phyloP scores from a whole-genome alignment of 768 basidiomycete genomes.

The Favolaschia claudopus region DNA sequence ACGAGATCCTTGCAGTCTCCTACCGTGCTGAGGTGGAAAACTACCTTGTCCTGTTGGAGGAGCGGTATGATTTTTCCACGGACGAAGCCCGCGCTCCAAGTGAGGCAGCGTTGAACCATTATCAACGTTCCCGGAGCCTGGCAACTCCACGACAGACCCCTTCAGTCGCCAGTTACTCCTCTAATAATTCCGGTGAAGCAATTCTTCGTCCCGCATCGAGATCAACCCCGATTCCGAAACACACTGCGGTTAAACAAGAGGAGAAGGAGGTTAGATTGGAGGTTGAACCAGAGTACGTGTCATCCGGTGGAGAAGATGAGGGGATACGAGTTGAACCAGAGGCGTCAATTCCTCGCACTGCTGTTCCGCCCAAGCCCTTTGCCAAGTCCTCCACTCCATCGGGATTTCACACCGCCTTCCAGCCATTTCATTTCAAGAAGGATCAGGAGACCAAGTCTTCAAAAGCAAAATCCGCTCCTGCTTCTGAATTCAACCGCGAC shows the following conservation, averaged over 20 bases:
- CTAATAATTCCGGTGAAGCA: not conserved
- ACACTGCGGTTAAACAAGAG: too few relatives aligned
- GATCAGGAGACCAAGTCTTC: too few relatives aligned
- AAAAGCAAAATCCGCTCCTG: not conserved
- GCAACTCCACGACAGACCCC: not conserved
- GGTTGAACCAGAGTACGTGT: too few relatives aligned
- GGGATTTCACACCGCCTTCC: too few relatives aligned
- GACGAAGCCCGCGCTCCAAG: not conserved
- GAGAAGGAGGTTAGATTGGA: too few relatives aligned
- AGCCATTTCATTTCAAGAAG: not conserved
- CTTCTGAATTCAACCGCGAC: not conserved
- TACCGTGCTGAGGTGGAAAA: not conserved
- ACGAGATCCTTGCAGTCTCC: not conserved
- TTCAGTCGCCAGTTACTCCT: not conserved
- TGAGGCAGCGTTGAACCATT: not conserved
- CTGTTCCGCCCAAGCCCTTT: too few relatives aligned
- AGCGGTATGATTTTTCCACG: not conserved
- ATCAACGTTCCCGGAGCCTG: not conserved
- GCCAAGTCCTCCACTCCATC: too few relatives aligned
- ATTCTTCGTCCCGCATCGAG: not conserved
- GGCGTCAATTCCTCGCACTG: too few relatives aligned
- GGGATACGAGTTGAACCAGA: too few relatives aligned
- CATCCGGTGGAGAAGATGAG: too few relatives aligned
- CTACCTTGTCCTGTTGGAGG: not conserved
- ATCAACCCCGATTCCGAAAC: too few relatives aligned